Evolutionary conservation across 495 filamentous ascomycete species (phyloP).

Genomic region (Hyphodiscus hymeniophilus): DNA sequence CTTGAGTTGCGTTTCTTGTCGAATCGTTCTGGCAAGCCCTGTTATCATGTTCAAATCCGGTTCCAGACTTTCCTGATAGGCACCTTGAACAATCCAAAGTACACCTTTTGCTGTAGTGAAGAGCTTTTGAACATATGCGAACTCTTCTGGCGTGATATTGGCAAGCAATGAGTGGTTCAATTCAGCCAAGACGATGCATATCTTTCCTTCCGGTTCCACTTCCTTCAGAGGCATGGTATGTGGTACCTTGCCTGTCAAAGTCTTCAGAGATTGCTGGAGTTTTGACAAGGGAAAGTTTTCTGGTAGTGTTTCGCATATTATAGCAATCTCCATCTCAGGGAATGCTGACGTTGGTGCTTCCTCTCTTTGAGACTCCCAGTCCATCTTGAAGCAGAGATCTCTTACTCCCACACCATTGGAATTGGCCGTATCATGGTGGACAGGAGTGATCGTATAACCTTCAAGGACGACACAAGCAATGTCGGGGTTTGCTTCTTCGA

Average conservation of each 20-base stretch:
- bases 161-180: slow-evolving; percentile 8
- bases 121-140: slow-evolving; percentile 30
- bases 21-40: slow-evolving; percentile 6
- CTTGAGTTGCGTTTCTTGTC: slow-evolving; percentile 12
- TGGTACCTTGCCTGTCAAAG: background rate
- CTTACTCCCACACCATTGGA: slow-evolving; percentile 8
- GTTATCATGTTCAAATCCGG: background rate
- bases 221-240: background rate
- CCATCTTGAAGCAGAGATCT: slow-evolving; percentile 30
- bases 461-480: slow-evolving; percentile 27
- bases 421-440: slow-evolving; percentile 21
- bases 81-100: slow-evolving; percentile 14
- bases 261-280: background rate
- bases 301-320: slow-evolving; percentile 4
- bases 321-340: slow-evolving; percentile 21
- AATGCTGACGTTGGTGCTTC: slow-evolving; percentile 18
- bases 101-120: slow-evolving; percentile 27
- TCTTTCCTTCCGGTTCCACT: slow-evolving; percentile 3
- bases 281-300: background rate
- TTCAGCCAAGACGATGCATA: slow-evolving; percentile 23
- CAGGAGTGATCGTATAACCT: slow-evolving; percentile 29
- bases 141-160: slow-evolving; percentile 17
- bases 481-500: slow-evolving; percentile 12
- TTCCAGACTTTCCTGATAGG: background rate
- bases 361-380: slow-evolving; percentile 25